phyloP scores from a whole-genome alignment of 805 yeast genomes.

The Candida xiaguanensis region DNA sequence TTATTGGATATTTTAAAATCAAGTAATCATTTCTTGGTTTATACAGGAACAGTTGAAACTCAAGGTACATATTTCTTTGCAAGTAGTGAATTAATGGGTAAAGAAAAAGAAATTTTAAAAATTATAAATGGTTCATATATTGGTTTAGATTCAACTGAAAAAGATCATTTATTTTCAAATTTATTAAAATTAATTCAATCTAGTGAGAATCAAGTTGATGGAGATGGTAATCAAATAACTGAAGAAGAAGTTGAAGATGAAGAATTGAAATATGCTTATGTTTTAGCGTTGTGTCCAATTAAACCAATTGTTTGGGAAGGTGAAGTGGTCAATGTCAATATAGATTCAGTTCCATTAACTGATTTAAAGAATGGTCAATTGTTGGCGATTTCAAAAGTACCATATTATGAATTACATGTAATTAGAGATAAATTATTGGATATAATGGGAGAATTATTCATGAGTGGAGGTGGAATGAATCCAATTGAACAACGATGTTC shows the following conservation, averaged over 20 bases:
- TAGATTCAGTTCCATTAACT: conserved; percentile 45
- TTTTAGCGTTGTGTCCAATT: conserved; percentile 70
- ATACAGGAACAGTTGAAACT: conserved; percentile 66
- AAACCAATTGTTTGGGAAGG: conserved; percentile 94
- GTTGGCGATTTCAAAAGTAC: conserved; percentile 66
- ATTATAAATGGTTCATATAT: conserved; percentile 38
- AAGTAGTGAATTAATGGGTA: conserved; percentile 50
- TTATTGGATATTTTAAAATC: conserved; percentile 58
- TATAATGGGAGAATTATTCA: conserved; percentile 51
- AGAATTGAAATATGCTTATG: conserved; percentile 47
- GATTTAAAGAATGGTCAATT: conserved; percentile 68
- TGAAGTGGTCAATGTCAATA: conserved; percentile 53
- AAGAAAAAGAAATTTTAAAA: conserved; percentile 35
- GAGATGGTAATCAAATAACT: conserved; percentile 10
- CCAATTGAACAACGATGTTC: conserved; percentile 68
- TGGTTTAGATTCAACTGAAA: conserved; percentile 31
- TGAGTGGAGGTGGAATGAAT: conserved; percentile 27
- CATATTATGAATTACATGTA: conserved; percentile 50
- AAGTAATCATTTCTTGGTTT: conserved; percentile 71
- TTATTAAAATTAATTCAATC: conserved; percentile 18
- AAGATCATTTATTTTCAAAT: conserved; percentile 24
- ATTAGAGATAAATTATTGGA: conserved; percentile 57
- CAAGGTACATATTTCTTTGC: conserved; percentile 81
- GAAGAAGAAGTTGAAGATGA: conserved; percentile 11
- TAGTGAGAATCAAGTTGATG: conserved; percentile 15